Conservation (phyloP, 176 grass and related monocot species). For the Eleusine coracana region DNA sequence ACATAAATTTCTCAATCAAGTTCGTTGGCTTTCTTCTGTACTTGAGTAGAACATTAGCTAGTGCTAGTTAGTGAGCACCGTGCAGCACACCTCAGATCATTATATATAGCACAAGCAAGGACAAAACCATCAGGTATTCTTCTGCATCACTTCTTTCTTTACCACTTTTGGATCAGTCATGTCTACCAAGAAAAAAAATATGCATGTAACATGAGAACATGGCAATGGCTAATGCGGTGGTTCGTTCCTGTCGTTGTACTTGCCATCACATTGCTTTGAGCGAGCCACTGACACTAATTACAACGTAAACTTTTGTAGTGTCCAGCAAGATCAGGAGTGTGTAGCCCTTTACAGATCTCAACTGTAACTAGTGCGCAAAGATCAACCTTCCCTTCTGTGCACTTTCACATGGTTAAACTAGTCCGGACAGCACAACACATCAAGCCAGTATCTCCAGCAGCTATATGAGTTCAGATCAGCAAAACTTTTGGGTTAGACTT, state of each 20-base stretch:
- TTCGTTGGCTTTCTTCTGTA: conserved; percentile 20
- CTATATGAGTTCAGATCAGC: conserved; percentile 50
- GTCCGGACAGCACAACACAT: conserved; percentile 19
- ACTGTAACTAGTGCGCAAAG: conserved; percentile 50
- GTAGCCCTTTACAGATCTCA: conserved; percentile 37
- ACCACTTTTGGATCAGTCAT: conserved; percentile 36
- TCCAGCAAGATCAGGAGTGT: conserved; percentile 33
- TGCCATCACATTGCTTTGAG: conserved; percentile 28
- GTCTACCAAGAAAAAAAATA: conserved; percentile 33
- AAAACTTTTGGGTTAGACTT: conserved; percentile 56
- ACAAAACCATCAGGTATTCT: conserved; percentile 22
- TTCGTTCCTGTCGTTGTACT: conserved; percentile 25
- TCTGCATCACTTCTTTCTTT: conserved; percentile 13
- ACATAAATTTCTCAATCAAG: conserved; percentile 26
- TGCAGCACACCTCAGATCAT: conserved; percentile 27
- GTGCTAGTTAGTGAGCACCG: conserved; percentile 39
- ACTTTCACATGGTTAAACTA: conserved; percentile 47
- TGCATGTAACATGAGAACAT: conserved; percentile 9
- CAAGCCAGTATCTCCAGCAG: conserved; percentile 39
- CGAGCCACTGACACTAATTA: conserved; percentile 25
- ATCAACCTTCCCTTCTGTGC: conserved; percentile 30
- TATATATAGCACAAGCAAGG: conserved; percentile 26
- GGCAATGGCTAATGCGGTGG: background rate
- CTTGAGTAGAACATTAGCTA: conserved; percentile 39
- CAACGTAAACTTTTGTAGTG: conserved; percentile 14